Percentiles rank a stretch among this genome's conserved stretches.
These are phyloP conservation scores for Leccinum boreale DNA, from an alignment of 768 basidiomycete genomes.

Conservation along the genomic window DNA sequence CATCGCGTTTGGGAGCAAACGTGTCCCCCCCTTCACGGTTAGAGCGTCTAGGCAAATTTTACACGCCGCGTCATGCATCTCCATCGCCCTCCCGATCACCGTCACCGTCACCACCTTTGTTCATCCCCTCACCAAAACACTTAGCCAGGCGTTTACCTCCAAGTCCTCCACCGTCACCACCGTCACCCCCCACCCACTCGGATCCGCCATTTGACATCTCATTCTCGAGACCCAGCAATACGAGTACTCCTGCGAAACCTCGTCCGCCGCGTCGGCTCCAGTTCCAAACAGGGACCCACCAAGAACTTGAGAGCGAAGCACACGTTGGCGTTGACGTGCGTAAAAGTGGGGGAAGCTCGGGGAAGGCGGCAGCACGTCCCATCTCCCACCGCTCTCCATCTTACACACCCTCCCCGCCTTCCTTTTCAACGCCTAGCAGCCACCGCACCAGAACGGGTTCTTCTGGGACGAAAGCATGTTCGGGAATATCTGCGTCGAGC, in stretches of 20 bases:
- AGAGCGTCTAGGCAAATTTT: neutral
- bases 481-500: neutral
- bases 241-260: conserved; percentile 28
- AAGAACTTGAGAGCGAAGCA: neutral
- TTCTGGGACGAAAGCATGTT: neutral
- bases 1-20: neutral
- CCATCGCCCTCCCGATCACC: neutral
- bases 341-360: neutral
- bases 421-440: conserved; percentile 6
- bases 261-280: conserved; percentile 6
- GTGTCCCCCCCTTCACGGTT: neutral
- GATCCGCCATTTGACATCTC: conserved; percentile 24
- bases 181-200: conserved; percentile 2
- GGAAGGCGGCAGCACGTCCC: neutral
- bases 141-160: neutral
- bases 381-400: conserved; percentile 9
- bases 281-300: neutral
- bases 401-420: conserved; percentile 18
- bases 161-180: conserved; percentile 6
- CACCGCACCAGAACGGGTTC: neutral
- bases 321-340: neutral
- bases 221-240: conserved; percentile 23
- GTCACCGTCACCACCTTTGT: neutral
- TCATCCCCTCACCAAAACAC: neutral
- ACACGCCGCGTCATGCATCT: neutral